Base-by-base conservation (phyloP, 495 filamentous ascomycete genomes). In the Penicillium malachiteum region DNA sequence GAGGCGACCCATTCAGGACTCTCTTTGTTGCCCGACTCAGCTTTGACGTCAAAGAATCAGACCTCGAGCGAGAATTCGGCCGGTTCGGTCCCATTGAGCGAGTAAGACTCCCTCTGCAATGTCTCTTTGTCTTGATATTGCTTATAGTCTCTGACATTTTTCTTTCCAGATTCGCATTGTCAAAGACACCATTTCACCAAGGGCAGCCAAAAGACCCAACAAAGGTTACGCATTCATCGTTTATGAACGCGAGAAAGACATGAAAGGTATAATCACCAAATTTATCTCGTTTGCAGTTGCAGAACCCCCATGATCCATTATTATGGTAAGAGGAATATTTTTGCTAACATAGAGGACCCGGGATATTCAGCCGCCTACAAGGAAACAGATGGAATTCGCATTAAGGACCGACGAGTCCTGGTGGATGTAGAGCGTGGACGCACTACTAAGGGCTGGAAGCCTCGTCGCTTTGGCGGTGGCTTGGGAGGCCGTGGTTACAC, bases 371-470 rank as follows among this genome's bases (percentile, higher is more conserved):
- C 85, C 63, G 87, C 87, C 65, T 91, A 90, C 76, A 91, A 91
- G 72, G 87, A 89, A 69, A 88, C 85, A 69, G 94, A 97, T 82
- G 90, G 90, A 62, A 88, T 96, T 55, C 85, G 87, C 41, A 96
- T 97, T 76, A 95, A 89, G 70, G 92, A 92, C 62, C 86, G 94
- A 60, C 86, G 88, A 50, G 89, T 97, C 57, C 82, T 95, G 66
- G 92, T 98, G 54, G 94, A 98, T 71, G 93, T 97, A 47, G 94
- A 98, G 71, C 87, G 95, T 67, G 95, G 94, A 58, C 88, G 94
- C 52, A 97, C 94, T 35, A 91, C 96, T 43, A 89, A 89, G 64
- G 92, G 89, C 44, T 98, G 94, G 94, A 90, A 89, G 67, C 94
- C 94, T 51, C 85, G 89, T 49, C 90, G 94, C 35, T 87, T 93